Evolutionary conservation across 2,329 filamentous ascomycete species (phyloP), one percentile per base, ranked within the genome.

Genomic region (Alternaria sp.): DNA sequence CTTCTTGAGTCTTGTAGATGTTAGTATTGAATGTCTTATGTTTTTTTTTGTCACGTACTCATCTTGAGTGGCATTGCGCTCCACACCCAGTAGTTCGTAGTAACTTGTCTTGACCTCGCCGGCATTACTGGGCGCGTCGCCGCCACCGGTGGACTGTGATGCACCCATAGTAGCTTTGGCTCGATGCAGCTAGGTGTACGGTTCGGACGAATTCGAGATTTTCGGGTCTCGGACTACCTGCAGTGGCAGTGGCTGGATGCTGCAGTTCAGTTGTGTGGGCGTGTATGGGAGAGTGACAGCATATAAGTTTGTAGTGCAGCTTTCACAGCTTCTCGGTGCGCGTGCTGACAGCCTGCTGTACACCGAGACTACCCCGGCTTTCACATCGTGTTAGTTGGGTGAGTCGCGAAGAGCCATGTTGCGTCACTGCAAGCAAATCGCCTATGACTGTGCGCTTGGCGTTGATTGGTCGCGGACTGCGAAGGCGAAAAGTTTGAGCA

Each of bases 61-160:
- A 59, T 96, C 92, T 47, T 94, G 91, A 6, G 89, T 89, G 32
- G 93, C 93, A 65, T 87, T 85, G 63, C 88, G 85, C 66, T 92
- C 88, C 15, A 97, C 83, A 6, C 86, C 89, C 6, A 98, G 86
- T 36, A 97, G 85, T 72, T 96, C 91, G 81, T 98, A 98, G 80
- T 95, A 95, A 78, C 91, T 93, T 36, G 87, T 91, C 81, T 92
- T 94, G 53, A 80, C 76, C 40, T 80, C 74, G n/a, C 54, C 72
- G 55, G 56, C 62, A 45, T 62, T 66, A 26, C 73, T 68, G 12
- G 73, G 36, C 47, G 67, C 64, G 12, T 69, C 74, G 4, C 43
- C 63, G 51, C 67, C 71, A 43, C 68, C 75, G 23, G 81, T 80
- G 52, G 82, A 84, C 72, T 85, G 83, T 61, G 78, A 75, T 45